Conservation (phyloP, 768 basidiomycete species). For the Macrolepiota fuliginosa region DNA sequence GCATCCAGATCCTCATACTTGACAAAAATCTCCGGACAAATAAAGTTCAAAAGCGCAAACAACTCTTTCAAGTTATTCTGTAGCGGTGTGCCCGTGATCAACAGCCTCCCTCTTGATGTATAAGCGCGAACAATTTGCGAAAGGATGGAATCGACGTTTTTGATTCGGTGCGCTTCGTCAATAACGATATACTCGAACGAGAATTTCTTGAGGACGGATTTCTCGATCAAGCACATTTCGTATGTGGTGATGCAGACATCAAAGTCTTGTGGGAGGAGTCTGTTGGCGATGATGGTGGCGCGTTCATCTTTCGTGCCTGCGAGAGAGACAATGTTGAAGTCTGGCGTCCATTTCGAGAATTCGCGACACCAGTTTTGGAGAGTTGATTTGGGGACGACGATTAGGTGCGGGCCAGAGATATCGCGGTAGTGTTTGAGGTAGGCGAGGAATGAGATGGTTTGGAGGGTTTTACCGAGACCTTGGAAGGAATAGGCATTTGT, state of each 20-base stretch:
- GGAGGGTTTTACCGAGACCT: slow-evolving; percentile 98
- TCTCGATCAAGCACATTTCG: slow-evolving; percentile 96
- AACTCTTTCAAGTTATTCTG: slow-evolving; percentile 98
- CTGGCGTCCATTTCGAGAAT: slow-evolving; percentile 88
- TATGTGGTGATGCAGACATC: slow-evolving; percentile 96
- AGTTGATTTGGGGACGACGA: slow-evolving; percentile 98
- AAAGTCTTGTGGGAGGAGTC: slow-evolving; percentile 84
- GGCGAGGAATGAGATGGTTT: slow-evolving; percentile 95
- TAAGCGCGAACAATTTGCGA: slow-evolving; percentile 93
- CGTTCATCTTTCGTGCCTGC: slow-evolving; percentile 92
- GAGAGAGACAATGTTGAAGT: slow-evolving; percentile 77
- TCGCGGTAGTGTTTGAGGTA: slow-evolving; percentile 86
- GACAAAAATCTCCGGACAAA: slow-evolving; percentile 94
- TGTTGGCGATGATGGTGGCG: slow-evolving; percentile 71
- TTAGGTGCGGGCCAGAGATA: slow-evolving; percentile 81
- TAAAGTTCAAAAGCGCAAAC: slow-evolving; percentile 90
- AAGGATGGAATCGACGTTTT: slow-evolving; percentile 96
- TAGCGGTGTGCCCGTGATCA: slow-evolving; percentile 96
- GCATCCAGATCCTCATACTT: slow-evolving; percentile 89
- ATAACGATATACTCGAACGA: slow-evolving; percentile 98
- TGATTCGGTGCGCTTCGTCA: slow-evolving; percentile 98
- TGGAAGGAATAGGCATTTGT: slow-evolving; percentile 24
- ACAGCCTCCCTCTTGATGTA: slow-evolving; percentile 80
- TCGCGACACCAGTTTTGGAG: slow-evolving; percentile 97
- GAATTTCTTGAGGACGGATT: slow-evolving; percentile 88